phyloP scores from a whole-genome alignment of 2,329 filamentous ascomycete genomes.

The Thelonectria olida region DNA sequence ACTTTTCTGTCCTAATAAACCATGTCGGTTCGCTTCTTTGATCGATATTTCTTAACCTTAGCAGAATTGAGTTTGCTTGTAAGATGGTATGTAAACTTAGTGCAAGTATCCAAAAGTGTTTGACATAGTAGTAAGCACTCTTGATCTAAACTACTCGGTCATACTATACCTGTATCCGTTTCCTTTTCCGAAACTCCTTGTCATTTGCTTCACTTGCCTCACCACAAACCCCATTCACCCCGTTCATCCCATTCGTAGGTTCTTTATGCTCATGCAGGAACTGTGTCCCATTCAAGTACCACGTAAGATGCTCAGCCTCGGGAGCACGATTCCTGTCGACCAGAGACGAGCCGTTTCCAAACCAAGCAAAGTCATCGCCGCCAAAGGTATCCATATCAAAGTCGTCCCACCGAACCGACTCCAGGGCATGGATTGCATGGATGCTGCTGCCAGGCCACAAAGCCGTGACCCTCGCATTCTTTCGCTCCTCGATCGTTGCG shows the following conservation, averaged over 20 bases:
- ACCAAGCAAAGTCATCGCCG: conserved; percentile 18
- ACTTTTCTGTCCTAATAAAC: no score
- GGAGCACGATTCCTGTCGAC: neutral
- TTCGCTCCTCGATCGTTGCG: neutral
- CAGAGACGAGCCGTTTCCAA: conserved; percentile 10
- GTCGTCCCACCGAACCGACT: conserved; percentile 19
- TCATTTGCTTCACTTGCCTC: no score
- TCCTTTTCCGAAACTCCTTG: no score
- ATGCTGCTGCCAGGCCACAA: conserved; percentile 24
- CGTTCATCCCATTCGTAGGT: neutral
- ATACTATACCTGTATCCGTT: no score
- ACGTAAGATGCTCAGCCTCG: conserved; percentile 15
- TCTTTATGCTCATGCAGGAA: neutral
- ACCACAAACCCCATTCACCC: no score
- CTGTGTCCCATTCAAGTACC: conserved; percentile 14
- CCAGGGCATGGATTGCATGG: conserved; percentile 3
- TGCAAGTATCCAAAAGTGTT: no score
- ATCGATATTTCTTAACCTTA: no score
- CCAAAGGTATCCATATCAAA: conserved; percentile 4
- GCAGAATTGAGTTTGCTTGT: no score
- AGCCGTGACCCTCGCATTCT: conserved; percentile 2
- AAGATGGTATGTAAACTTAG: no score
- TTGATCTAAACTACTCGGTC: no score
- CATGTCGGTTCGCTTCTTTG: no score
- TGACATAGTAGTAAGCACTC: no score